Base-by-base conservation (phyloP, 176 grass and related monocot species). In the Lolium multiflorum region DNA sequence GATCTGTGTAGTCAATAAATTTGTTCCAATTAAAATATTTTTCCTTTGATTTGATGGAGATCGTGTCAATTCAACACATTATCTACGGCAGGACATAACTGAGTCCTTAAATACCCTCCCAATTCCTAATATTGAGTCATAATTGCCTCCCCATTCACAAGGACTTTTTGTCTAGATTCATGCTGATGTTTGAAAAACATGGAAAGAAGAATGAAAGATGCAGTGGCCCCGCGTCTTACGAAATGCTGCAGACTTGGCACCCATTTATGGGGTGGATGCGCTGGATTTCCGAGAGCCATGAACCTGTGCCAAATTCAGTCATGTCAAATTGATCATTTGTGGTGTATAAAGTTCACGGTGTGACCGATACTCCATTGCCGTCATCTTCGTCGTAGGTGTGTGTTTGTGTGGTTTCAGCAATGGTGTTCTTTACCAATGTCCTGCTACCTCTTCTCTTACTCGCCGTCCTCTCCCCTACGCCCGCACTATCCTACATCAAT, bases 401-500 rank as follows among this genome's bases (percentile, higher is more conserved):
- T 59, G 56, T 59, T 6, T 21, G 58, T n/a, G 18, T 57, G 55
- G 9, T 60, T 60, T 22, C n/a, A 49, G 17, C 75, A 46, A 79
- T 86, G 74, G 47, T n/a, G 12, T 28, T 75, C 20, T 50, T 51
- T 21, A 43, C 39, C 47, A 26, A 6, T 64, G 3, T n/a, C 25
- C 37, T 77, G 6, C 28, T 66, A 13, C 50, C 24, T 18, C 20
- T 86, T 15, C 17, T 72, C 9, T 0, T 71, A 12, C 25, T 65
- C 18, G 17, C 10, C 55, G 4, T 51, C 25, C 17, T 87, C 20
- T 50, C 11, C 11, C 18, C 25, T 7, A 18, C 26, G 1, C 66
- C 84, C 11, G 39, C 77, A 15, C 9, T 41, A 15, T 74, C 66
- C 67, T 81, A 87, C 16, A 22, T 87, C 41, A 52, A 6, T 39